Conservation (phyloP, 2,329 filamentous ascomycete species). For the Cercospora zeina region DNA sequence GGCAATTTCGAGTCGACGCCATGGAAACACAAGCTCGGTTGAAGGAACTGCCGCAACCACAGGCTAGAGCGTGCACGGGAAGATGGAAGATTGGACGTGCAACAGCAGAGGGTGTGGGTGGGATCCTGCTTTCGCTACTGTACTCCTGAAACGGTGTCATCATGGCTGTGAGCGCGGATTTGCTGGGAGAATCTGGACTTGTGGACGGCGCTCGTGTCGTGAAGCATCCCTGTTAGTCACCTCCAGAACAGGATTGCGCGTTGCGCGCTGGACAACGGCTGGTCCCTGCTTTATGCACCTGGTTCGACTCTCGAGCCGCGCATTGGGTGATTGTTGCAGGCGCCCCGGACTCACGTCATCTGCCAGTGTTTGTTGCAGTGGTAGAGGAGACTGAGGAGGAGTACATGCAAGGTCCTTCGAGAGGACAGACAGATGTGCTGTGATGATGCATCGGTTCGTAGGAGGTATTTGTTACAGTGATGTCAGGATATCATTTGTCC, state of each 20-base stretch:
- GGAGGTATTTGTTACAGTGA: not conserved
- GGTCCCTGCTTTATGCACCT: not conserved
- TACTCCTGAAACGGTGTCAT: no score
- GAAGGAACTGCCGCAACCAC: not conserved
- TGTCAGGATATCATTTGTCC: no score
- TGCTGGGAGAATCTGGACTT: no score
- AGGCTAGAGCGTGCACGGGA: not conserved
- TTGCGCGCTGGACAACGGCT: constrained; percentile 7
- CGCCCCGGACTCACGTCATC: not conserved
- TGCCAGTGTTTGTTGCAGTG: no score
- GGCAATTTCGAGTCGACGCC: constrained; percentile 1
- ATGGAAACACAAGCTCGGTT: not conserved
- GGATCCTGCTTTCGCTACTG: not conserved
- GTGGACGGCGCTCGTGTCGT: not conserved
- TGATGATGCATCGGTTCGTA: not conserved
- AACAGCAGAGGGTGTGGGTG: not conserved
- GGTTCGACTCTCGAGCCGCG: not conserved
- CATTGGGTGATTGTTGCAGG: not conserved
- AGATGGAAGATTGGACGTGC: not conserved
- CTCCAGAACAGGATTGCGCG: not conserved
- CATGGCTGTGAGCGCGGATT: no score
- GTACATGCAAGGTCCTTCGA: not conserved
- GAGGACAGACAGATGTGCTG: not conserved
- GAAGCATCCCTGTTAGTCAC: not conserved
- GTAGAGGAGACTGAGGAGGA: no score